Percentiles rank a stretch among this genome's conserved stretches.
Evolutionary conservation across 345 rosid genomes (phyloP).

Genomic region (Salix viminalis): DNA sequence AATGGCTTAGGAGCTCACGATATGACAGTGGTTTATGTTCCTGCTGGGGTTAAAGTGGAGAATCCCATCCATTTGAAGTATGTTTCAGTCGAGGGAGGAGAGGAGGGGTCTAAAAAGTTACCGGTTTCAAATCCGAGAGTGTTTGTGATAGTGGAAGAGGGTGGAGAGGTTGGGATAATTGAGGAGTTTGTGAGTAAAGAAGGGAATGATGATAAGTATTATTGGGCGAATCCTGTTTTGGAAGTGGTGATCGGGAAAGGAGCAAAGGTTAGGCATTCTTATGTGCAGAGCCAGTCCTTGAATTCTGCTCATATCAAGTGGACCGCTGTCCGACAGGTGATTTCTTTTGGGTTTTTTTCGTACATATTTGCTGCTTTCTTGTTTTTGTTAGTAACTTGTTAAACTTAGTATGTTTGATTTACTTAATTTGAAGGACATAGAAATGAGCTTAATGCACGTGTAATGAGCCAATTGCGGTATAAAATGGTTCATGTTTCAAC

Average conservation of each 20-base stretch:
- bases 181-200: constrained; percentile 65
- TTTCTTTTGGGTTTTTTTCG: neutral
- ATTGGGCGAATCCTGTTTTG: constrained; percentile 81
- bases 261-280: constrained; percentile 70
- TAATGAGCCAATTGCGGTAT: neutral
- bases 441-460: neutral
- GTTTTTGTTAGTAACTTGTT: neutral
- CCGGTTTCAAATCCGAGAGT: constrained; percentile 92
- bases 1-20: constrained; percentile 90
- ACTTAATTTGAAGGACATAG: neutral
- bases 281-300: constrained; percentile 72
- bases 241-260: constrained; percentile 59
- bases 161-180: constrained; percentile 69
- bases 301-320: constrained; percentile 81
- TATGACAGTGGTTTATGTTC: constrained; percentile 76
- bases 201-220: constrained; percentile 38
- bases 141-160: constrained; percentile 67
- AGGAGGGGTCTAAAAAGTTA: constrained; percentile 47
- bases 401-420: neutral
- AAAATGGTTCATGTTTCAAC: neutral
- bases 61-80: constrained; percentile 69
- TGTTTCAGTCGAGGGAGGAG: constrained; percentile 56
- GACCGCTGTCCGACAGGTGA: constrained; percentile 81
- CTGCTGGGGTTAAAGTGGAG: constrained; percentile 64
- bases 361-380: neutral